phyloP scores from a whole-genome alignment of 352 stramenopile genomes.

The Globisporangium recalcitrans region DNA sequence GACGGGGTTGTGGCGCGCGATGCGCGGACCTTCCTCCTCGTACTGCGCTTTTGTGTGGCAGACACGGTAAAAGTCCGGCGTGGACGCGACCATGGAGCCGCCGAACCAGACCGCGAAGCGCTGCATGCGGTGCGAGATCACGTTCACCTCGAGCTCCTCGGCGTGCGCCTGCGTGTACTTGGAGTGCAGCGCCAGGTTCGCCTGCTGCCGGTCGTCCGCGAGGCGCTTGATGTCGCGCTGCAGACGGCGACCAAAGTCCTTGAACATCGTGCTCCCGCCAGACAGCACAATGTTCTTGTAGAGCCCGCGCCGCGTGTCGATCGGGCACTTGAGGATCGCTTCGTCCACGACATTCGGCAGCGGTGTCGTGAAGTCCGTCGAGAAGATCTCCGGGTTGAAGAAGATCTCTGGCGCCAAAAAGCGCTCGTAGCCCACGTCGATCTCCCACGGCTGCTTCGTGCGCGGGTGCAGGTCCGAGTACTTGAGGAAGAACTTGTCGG shows the following conservation, averaged over 20 bases:
- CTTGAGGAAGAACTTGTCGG: conserved; percentile 89
- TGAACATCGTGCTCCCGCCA: conserved; percentile 96
- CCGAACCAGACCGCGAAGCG: conserved; percentile 95
- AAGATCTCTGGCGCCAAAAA: conserved; percentile 96
- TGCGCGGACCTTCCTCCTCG: conserved; percentile 93
- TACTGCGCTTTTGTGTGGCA: conserved; percentile 97
- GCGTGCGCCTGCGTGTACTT: conserved; percentile 61
- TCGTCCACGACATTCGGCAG: conserved; percentile 94
- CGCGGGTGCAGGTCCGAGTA: conserved; percentile 77
- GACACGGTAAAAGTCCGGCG: conserved; percentile 91
- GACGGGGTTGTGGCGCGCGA: conserved; percentile 93
- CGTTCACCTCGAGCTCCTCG: conserved; percentile 89
- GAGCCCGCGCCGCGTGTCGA: conserved; percentile 90
- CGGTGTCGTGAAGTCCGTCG: conserved; percentile 89
- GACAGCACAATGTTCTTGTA: conserved; percentile 97
- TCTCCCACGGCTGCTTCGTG: conserved; percentile 82
- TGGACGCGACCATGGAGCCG: conserved; percentile 92
- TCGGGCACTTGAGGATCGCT: conserved; percentile 93
- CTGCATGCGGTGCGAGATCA: conserved; percentile 93
- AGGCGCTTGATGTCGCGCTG: conserved; percentile 93
- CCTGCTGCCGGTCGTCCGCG: conserved; percentile 86
- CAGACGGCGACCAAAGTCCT: conserved; percentile 92
- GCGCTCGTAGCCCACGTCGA: conserved; percentile 91
- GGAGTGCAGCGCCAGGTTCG: conserved; percentile 79
- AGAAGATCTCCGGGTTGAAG: conserved; percentile 97